phyloP scores from a whole-genome alignment of 164 flowering plant genomes.

The Tetracentron sinense region DNA sequence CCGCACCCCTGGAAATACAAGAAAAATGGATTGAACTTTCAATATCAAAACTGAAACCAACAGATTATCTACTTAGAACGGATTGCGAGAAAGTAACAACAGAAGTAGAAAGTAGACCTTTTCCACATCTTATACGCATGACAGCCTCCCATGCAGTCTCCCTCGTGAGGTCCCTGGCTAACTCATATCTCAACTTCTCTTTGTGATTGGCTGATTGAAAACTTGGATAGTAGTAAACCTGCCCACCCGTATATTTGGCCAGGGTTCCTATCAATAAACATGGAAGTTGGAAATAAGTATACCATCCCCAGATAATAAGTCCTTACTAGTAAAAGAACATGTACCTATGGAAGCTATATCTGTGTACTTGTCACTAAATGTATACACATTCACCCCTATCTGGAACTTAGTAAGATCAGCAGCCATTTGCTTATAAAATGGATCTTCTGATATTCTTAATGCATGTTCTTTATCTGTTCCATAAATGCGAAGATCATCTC shows the following conservation, averaged over 20 bases:
- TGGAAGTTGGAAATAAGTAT: neutral
- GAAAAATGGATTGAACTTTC: slow-evolving; percentile 3
- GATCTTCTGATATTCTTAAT: slow-evolving; percentile 81
- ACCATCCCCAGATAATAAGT: neutral
- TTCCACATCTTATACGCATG: slow-evolving; percentile 97
- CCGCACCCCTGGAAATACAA: slow-evolving; percentile 64
- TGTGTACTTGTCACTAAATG: slow-evolving; percentile 91
- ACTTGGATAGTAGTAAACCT: slow-evolving; percentile 78
- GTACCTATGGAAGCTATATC: slow-evolving; percentile 95
- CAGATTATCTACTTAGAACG: slow-evolving; percentile 3
- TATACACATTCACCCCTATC: slow-evolving; percentile 76
- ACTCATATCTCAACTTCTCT: slow-evolving; percentile 77
- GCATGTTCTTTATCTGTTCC: slow-evolving; percentile 90
- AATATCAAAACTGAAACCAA: neutral
- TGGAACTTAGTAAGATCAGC: slow-evolving; percentile 89
- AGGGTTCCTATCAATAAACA: slow-evolving; percentile 56
- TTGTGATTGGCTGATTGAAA: slow-evolving; percentile 58
- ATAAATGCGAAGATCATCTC: slow-evolving; percentile 85
- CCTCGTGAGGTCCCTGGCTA: slow-evolving; percentile 84
- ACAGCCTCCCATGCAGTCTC: slow-evolving; percentile 99
- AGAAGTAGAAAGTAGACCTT: slow-evolving; percentile 55
- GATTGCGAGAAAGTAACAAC: neutral
- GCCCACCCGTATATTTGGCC: slow-evolving; percentile 97
- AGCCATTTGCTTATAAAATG: slow-evolving; percentile 97
- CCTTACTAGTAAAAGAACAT: neutral